phyloP scores from a whole-genome alignment of 106 monocot species.

The Dendrobium officinale region DNA sequence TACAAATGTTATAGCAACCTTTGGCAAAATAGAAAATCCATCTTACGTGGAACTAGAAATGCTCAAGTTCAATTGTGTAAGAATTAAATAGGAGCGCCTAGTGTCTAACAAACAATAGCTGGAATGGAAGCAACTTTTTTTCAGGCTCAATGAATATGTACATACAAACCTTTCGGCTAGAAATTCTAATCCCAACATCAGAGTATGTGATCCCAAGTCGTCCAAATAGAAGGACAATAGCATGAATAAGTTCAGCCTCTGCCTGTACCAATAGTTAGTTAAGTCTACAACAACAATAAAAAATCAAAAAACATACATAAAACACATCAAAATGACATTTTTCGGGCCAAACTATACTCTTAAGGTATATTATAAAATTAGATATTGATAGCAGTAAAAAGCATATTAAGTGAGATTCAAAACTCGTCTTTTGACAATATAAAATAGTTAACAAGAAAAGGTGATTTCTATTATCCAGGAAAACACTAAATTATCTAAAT shows the following conservation, averaged over 20 bases:
- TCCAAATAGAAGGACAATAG: slow-evolving; percentile 87
- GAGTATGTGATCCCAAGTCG: slow-evolving; percentile 69
- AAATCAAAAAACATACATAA: neutral
- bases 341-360: neutral
- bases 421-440: neutral
- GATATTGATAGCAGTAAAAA: neutral
- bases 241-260: slow-evolving; percentile 95
- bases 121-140: neutral
- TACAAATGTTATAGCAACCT: neutral
- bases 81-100: neutral
- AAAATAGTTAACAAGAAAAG: neutral
- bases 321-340: neutral
- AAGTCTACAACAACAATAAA: neutral
- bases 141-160: neutral
- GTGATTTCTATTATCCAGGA: neutral
- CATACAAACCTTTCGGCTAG: slow-evolving; percentile 77
- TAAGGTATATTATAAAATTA: neutral
- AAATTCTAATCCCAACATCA: slow-evolving; percentile 91
- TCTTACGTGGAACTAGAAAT: neutral
- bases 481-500: neutral
- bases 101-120: neutral
- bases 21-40: too few species aligned
- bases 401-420: neutral
- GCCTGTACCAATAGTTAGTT: slow-evolving; percentile 39
- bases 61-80: neutral